phyloP scores from a whole-genome alignment of 2,329 filamentous ascomycete genomes.

The Fusarium chaquense region DNA sequence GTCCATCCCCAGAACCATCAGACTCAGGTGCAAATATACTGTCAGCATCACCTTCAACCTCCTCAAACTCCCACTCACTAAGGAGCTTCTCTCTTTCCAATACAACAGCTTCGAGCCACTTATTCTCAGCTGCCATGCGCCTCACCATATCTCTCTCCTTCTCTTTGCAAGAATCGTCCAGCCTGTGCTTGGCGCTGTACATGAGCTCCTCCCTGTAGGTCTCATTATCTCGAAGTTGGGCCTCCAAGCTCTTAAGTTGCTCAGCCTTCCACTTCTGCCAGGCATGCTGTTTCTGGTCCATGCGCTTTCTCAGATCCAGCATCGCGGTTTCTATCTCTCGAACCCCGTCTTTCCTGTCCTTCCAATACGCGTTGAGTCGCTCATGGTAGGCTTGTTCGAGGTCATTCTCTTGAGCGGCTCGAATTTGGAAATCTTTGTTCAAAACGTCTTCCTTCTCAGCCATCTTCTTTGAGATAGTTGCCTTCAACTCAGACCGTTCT shows the following conservation, averaged over 20 bases:
- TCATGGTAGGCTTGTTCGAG: constrained; percentile 60
- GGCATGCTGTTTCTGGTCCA: constrained; percentile 57
- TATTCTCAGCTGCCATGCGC: constrained; percentile 58
- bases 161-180: constrained; percentile 48
- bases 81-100: constrained; percentile 60
- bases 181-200: constrained; percentile 53
- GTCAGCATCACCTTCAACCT: constrained; percentile 58
- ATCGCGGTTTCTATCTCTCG: constrained; percentile 52
- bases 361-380: constrained; percentile 56
- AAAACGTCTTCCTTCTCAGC: constrained; percentile 52
- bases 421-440: constrained; percentile 56
- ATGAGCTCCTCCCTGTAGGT: constrained; percentile 58
- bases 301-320: constrained; percentile 52
- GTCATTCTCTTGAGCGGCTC: constrained; percentile 56
- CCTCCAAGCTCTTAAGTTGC: constrained; percentile 55
- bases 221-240: constrained; percentile 55
- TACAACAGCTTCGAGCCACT: constrained; percentile 61
- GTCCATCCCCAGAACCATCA: constrained; percentile 18
- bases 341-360: constrained; percentile 51
- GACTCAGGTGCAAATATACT: constrained; percentile 48
- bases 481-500: constrained; percentile 50
- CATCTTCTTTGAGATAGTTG: constrained; percentile 48
- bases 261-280: constrained; percentile 58
- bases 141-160: constrained; percentile 50
- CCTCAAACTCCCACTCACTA: constrained; percentile 55